Evolutionary conservation across 1,284 basidiomycete genomes (phyloP), one percentile per base, ranked within the genome.

Genomic region (Ceratobasidium papillatum): DNA sequence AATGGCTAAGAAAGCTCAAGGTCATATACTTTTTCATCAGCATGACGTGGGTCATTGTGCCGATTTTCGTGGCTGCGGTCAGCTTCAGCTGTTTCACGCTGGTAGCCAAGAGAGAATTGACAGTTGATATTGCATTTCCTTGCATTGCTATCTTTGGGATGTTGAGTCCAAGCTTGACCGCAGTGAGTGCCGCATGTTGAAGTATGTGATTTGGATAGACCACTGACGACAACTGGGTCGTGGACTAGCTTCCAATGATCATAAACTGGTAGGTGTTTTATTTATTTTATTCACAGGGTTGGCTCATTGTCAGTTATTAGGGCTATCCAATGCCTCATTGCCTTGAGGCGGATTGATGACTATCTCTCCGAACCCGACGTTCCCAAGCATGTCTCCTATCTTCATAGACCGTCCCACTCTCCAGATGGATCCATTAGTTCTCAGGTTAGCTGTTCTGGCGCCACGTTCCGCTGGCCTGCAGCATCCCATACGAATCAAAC

Each of bases 71-170:
- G 3, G 58, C 64, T 22, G 54, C 56, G 22, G 69, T 76, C 27
- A 51, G 73, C 7, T 64, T 76, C n/a, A 43, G 43, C 19, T 56
- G 59, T 7, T 76, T 69, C 51, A 68, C 69, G 27, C 73, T 75
- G 5, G 45, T 76, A 0, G 73, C 63, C 1, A 36, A 59, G 25
- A 25, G 59, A 7, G 73, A 76, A 38, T 64, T 76, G 22, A 56
- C 41, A 9, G 65, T 75, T 8, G 63, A 74, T 11, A 69, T 76
- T 12, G 75, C 75, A 12, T 76, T 76, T 27, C 75, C 75, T 47
- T 25, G 73, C 64, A 5, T 61, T 76, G 27, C 19, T 41, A 5
- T 66, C 27, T 74, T 76, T 30, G 47, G 27, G 4, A 74, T 76
- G 19, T 49, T 76, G 43, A 75, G 22, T 71, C 8, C 38, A 19